Evolutionary conservation across 257 asterid genomes (phyloP).

Genomic region (Salvia splendens): DNA sequence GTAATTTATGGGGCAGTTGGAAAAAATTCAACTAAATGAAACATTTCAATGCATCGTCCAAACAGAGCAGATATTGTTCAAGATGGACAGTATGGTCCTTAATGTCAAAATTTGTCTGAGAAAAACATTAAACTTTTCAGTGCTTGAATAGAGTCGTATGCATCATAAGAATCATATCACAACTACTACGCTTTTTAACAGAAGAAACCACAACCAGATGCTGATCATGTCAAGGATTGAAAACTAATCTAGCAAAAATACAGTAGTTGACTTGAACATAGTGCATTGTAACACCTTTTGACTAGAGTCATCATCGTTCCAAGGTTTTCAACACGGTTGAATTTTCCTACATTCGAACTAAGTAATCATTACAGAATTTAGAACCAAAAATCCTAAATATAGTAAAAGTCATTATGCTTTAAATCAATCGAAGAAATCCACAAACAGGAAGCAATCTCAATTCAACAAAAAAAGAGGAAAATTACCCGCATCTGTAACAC

Average conservation of each 20-base stretch:
- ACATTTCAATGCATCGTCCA: not conserved
- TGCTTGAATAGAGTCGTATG: constrained; percentile 5
- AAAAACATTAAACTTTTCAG: not conserved
- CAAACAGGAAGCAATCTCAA: constrained; percentile 16
- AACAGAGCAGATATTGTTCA: constrained; percentile 2
- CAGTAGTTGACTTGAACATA: not conserved
- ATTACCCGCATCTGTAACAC: constrained; percentile 89
- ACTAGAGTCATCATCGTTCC: constrained; percentile 19
- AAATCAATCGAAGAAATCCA: no score
- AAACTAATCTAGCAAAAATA: not conserved
- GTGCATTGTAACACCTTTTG: constrained; percentile 15
- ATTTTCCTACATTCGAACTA: not conserved
- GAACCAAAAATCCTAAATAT: no score
- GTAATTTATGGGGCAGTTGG: not conserved
- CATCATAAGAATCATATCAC: constrained; percentile 3
- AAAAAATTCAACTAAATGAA: not conserved
- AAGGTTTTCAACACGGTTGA: constrained; percentile 12
- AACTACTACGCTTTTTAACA: not conserved
- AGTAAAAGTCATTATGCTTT: no score
- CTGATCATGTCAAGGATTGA: not conserved
- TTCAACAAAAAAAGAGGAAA: constrained; percentile 28
- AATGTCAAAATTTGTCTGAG: not conserved
- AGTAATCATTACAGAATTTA: no score
- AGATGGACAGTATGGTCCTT: not conserved
- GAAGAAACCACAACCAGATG: constrained; percentile 15